Evolutionary conservation across 139 green algal genomes (phyloP), one percentile per base, ranked within the genome.

Genomic region (Chlorella sp.): DNA sequence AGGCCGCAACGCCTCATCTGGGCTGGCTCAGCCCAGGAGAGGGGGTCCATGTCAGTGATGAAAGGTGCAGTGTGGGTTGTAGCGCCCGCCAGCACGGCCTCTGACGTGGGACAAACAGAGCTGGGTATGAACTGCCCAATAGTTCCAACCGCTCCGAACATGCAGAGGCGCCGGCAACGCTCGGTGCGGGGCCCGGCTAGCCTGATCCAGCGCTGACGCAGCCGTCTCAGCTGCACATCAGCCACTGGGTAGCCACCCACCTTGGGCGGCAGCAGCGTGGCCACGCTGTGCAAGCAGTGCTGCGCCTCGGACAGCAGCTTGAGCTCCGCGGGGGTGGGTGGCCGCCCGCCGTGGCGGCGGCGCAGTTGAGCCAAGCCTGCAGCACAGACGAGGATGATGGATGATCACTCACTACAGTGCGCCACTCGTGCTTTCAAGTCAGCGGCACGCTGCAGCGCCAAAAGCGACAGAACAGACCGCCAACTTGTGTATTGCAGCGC

Each of bases 291-390:
- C 68, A 88, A 39, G 68, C 84, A 71, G 68, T n/a, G 66, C 66
- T 81, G 84, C 66, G 84, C 84, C 28, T 80, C 68, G 24, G 39
- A 68, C 30, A 81, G 37, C 37, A 88, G 68, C 26, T 26, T 26
- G 30, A 24, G 26, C 30, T 88, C 84, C 14, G 80, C 39, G 68
- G 84, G 1, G 4, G 39, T 64, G 3, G 68, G 68, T 68, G 39
- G 39, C 39, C 28, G 39, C 42, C 18, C 84, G 39, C 40, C 68
- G 39, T 40, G 48, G 9, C 48, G 84, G 30, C 82, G 82, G 21
- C 84, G 84, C 84, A 88, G 40, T 40, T 30, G 19, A 0, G 73
- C 39, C 84, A 88, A n/a, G 39, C 84, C 84, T 88, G 68, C 84
- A n/a, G 64, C 28, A 73, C 3, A 7, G 39, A 0, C 80, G 30